Conservation (phyloP, 257 asterid species). For the Lantana camara region DNA sequence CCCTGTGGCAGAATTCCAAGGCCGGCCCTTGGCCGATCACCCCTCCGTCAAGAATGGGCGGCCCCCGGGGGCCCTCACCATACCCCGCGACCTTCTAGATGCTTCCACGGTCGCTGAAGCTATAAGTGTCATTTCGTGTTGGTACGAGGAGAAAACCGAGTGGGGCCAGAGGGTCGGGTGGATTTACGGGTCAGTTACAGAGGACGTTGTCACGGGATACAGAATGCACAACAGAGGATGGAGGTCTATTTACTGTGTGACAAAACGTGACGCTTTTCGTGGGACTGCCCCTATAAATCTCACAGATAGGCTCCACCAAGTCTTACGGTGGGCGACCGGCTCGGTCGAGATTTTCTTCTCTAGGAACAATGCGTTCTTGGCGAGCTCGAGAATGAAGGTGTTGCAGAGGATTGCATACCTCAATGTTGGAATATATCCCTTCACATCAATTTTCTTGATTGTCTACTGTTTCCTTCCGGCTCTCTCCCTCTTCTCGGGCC, state of each 20-base stretch:
- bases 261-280: constrained; percentile 74
- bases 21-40: constrained; percentile 77
- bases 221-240: constrained; percentile 81
- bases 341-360: constrained; percentile 78
- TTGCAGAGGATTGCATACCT: constrained; percentile 70
- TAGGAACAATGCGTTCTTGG: constrained; percentile 63
- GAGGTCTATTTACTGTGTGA: constrained; percentile 70
- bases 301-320: constrained; percentile 76
- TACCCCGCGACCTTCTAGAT: constrained; percentile 66
- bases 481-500: constrained; percentile 69
- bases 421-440: constrained; percentile 68
- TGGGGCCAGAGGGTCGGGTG: constrained; percentile 83
- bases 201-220: constrained; percentile 74
- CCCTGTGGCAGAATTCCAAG: constrained; percentile 72
- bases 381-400: constrained; percentile 61
- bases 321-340: constrained; percentile 86
- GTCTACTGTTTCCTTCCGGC: constrained; percentile 77
- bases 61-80: constrained; percentile 69
- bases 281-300: constrained; percentile 81
- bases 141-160: constrained; percentile 77
- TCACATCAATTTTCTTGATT: constrained; percentile 62
- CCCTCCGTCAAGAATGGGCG: constrained; percentile 72
- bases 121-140: constrained; percentile 69
- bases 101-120: constrained; percentile 77
- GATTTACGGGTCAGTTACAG: constrained; percentile 78